Evolutionary conservation across 768 basidiomycete genomes (phyloP).

Genomic region (Kwoniella mangroviensis): DNA sequence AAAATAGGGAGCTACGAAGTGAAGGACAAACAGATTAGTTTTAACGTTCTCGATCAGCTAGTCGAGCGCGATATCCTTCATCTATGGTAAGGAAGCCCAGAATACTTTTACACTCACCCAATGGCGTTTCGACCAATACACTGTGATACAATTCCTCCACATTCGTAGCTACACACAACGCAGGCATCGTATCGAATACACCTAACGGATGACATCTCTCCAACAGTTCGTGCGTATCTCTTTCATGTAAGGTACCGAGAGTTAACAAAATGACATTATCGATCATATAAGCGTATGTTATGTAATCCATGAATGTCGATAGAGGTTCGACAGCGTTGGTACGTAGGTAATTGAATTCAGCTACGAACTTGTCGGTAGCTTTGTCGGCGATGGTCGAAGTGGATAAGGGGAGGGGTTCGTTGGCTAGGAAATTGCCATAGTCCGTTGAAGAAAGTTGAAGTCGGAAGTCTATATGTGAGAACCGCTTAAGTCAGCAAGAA

Average conservation of each 20-base stretch:
- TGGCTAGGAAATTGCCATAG: slow-evolving; percentile 97
- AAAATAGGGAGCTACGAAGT: slow-evolving; percentile 82
- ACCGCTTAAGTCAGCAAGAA: no score
- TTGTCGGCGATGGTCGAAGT: slow-evolving; percentile 96
- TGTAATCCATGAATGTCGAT: slow-evolving; percentile 92
- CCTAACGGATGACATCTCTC: slow-evolving; percentile 97
- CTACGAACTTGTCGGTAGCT: slow-evolving; percentile 91
- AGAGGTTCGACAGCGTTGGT: slow-evolving; percentile 89
- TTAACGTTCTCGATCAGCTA: neutral
- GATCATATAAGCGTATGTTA: slow-evolving; percentile 99
- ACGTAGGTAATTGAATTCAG: slow-evolving; percentile 94
- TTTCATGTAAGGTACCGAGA: slow-evolving; percentile 93
- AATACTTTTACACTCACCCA: slow-evolving; percentile 67
- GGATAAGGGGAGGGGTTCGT: slow-evolving; percentile 89
- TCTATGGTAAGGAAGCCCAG: neutral
- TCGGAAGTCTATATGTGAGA: slow-evolving; percentile 71
- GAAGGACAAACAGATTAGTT: neutral
- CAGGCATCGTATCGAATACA: slow-evolving; percentile 97
- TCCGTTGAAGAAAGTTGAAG: slow-evolving; percentile 95
- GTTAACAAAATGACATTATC: slow-evolving; percentile 98
- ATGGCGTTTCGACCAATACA: slow-evolving; percentile 94
- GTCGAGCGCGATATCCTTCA: neutral
- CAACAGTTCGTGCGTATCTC: slow-evolving; percentile 94
- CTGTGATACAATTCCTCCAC: slow-evolving; percentile 97
- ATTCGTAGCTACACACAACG: slow-evolving; percentile 97